Conservation (phyloP, 176 grass and related monocot genomes). For the Echinochloa phyllopogon region DNA sequence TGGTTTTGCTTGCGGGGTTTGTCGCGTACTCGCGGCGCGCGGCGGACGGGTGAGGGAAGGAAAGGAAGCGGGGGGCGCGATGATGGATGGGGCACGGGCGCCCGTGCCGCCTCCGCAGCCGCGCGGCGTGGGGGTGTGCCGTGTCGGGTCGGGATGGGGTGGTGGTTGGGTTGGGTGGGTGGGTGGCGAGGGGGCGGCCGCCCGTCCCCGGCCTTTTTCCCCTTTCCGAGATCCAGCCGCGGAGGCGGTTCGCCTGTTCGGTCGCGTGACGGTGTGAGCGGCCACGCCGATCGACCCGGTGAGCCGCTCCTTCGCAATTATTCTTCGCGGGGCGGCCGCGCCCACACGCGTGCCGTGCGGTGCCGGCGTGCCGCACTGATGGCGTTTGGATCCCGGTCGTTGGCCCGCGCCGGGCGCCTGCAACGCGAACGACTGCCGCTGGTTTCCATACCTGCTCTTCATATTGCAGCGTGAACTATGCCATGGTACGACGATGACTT, state of each 20-base stretch:
- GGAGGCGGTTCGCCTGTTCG: neutral
- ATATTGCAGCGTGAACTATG: no score
- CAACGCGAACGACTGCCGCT: no score
- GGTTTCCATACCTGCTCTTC: no score
- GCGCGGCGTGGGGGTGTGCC: conserved; percentile 45
- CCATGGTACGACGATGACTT: no score
- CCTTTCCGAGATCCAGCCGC: neutral
- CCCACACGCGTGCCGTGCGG: conserved; percentile 25
- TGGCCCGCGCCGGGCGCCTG: neutral
- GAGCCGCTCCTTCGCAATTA: neutral
- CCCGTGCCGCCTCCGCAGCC: conserved; percentile 28
- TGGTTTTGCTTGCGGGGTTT: conserved; percentile 50
- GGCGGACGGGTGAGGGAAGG: conserved; percentile 9
- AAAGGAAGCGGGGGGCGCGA: neutral
- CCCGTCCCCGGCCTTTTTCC: neutral
- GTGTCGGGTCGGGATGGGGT: conserved; percentile 43
- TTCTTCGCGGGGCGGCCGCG: neutral
- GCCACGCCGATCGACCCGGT: neutral
- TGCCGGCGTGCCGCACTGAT: neutral
- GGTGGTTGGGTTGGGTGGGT: neutral
- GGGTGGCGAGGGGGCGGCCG: neutral
- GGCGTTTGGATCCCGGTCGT: conserved; percentile 1
- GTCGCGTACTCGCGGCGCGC: conserved; percentile 34
- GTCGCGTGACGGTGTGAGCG: neutral
- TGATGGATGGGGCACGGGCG: neutral